Evolutionary conservation across 2,329 filamentous ascomycete genomes (phyloP), one percentile per base, ranked within the genome.

Genomic region (Monosporascus sp.): DNA sequence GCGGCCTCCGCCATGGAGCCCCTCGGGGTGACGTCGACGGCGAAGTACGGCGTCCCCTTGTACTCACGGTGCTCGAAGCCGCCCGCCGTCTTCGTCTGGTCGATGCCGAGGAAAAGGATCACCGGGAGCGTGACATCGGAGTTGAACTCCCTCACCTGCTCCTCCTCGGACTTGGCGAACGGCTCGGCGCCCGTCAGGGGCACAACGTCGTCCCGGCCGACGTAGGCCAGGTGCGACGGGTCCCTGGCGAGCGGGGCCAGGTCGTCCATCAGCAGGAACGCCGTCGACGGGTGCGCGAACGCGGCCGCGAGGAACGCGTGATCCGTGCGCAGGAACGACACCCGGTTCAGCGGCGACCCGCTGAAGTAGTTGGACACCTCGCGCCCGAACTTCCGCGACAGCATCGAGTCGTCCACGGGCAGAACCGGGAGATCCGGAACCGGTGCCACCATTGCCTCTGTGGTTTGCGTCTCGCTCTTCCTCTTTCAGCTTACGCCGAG

Each of bases 341-440:
- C 81, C 46, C 90, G 85, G 74, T 94, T 93, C 53, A 93, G 72
- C 7, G 86, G 87, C 52, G 83, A 87, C 61, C 89, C 87, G 49
- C 88, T 84, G 72, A 92, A 94, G 81, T 94, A 94, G 73, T 93
- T 94, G 67, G 86, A 81, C 57, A 90, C 78, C 72, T 93, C 90
- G 61, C 82, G 85, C 70, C 90, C 90, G 72, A 91, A 93, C 67
- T 86, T 90, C 55, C 83, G 78, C 62, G 85, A 83, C 64, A 94
- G 77, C 84, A 91, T 90, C 14, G 81, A 83, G 69, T 79, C 74
- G 71, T 81, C 71, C 70, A 72, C 70, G 56, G 68, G 66, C 57
- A 79, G 71, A 49, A 67, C 59, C 52, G 75, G 70, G 52, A 77
- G 70, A 61, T 76, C 71, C 53, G 80, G 79, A 36, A 73, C 68